A percentile compares a stretch with the other conserved stretches of the same genome.
Evolutionary conservation across 768 basidiomycete species (phyloP).

Genomic region (Rhodotorula taiwanensis): DNA sequence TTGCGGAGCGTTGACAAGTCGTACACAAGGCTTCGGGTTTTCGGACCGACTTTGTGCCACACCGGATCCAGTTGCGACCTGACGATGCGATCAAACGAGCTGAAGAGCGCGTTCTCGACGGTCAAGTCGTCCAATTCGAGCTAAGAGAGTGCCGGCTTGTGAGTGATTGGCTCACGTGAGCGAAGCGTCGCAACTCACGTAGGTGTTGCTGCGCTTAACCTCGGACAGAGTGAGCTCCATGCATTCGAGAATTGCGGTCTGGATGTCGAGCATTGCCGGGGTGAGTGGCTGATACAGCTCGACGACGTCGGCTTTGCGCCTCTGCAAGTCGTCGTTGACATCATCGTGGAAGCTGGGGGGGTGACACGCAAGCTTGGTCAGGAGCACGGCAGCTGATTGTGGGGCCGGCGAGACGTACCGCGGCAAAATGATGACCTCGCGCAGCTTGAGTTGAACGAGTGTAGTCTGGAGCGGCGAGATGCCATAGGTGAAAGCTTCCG

Average conservation of each 20-base stretch:
- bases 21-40: conserved; percentile 80
- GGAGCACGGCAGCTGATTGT: conserved; percentile 27
- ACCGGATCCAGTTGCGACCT: conserved; percentile 82
- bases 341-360: conserved; percentile 72
- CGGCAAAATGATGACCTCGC: conserved; percentile 85
- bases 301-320: conserved; percentile 79
- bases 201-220: conserved; percentile 77
- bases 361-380: too few relatives aligned
- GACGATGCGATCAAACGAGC: conserved; percentile 81
- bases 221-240: conserved; percentile 85
- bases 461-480: conserved; percentile 84
- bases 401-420: conserved; percentile 50
- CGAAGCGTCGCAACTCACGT: conserved; percentile 45
- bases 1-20: conserved; percentile 79
- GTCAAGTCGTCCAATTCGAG: conserved; percentile 89
- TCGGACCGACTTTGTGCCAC: conserved; percentile 93
- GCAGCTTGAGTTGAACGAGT: conserved; percentile 83
- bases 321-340: conserved; percentile 72
- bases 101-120: conserved; percentile 87
- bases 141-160: conserved; percentile 49
- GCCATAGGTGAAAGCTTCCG: conserved; percentile 87
- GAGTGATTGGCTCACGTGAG: not conserved
- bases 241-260: conserved; percentile 83
- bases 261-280: conserved; percentile 82
- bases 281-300: conserved; percentile 83